A percentile compares a stretch with the other conserved stretches of the same genome.
These are phyloP conservation scores for Claviceps humidiphila DNA, from an alignment of 2,329 filamentous ascomycete genomes.

Conservation along the genomic window DNA sequence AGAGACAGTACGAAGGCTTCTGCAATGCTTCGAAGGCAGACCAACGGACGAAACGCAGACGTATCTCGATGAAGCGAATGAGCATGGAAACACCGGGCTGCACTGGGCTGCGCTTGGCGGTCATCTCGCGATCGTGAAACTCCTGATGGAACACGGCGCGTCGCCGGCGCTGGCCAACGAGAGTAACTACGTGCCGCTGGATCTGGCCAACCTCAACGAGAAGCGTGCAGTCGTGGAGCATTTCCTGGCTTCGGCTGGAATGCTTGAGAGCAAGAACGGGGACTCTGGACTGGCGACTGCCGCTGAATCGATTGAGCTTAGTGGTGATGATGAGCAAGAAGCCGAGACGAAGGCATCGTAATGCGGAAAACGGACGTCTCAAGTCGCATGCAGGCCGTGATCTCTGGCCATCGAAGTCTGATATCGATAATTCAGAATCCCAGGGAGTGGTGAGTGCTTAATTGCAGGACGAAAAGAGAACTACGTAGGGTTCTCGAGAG, in stretches of 20 bases:
- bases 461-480: too few species aligned
- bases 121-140: constrained; percentile 67
- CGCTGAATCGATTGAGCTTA: constrained; percentile 25
- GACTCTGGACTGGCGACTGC: constrained; percentile 28
- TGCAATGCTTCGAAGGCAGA: constrained; percentile 28
- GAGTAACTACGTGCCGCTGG: constrained; percentile 69
- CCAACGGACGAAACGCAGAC: constrained; percentile 29
- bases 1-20: constrained; percentile 33
- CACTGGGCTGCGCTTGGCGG: constrained; percentile 92
- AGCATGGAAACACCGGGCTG: constrained; percentile 76
- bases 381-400: neutral
- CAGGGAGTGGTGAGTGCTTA: neutral
- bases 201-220: constrained; percentile 58
- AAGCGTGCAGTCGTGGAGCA: constrained; percentile 52
- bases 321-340: constrained; percentile 16
- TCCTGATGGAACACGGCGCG: constrained; percentile 63
- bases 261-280: constrained; percentile 34
- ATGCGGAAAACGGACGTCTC: neutral
- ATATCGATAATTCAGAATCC: neutral
- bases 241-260: constrained; percentile 36
- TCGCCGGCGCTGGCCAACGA: constrained; percentile 68
- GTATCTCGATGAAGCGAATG: constrained; percentile 58
- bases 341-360: constrained; percentile 9
- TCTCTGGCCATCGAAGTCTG: neutral
- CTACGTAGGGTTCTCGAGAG: too few species aligned